Evolutionary conservation across 140 eudicot species (phyloP).

Genomic region (Flaveria floridana): DNA sequence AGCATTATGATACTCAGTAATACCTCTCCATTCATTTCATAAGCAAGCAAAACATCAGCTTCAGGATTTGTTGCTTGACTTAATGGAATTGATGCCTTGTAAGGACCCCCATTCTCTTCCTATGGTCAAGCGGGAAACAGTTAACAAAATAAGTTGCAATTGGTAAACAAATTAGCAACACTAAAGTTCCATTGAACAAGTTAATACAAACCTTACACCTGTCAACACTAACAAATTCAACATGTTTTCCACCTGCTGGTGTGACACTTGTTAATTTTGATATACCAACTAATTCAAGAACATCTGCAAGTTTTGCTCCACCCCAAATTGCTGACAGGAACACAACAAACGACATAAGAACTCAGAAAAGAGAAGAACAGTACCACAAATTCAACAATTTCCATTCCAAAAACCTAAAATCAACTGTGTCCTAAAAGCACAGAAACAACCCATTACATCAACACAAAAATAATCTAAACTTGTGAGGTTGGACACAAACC

Average conservation of each 20-base stretch:
- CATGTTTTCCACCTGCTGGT: slow-evolving; percentile 80
- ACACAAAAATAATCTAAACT: background rate
- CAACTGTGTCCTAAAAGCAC: background rate
- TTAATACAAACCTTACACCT: slow-evolving; percentile 68
- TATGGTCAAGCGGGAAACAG: slow-evolving; percentile 17
- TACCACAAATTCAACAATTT: background rate
- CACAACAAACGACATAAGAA: background rate
- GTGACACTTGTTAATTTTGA: slow-evolving; percentile 56
- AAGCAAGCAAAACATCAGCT: slow-evolving; percentile 94
- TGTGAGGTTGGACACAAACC: slow-evolving; percentile 45
- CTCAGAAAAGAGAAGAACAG: background rate
- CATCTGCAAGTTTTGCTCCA: slow-evolving; percentile 96
- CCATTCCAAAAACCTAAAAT: background rate
- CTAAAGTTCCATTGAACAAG: slow-evolving; percentile 17
- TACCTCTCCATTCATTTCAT: slow-evolving; percentile 99
- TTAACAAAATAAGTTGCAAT: slow-evolving; percentile 9
- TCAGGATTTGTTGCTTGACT: slow-evolving; percentile 85
- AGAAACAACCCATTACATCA: background rate
- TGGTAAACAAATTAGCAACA: background rate
- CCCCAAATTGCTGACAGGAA: slow-evolving; percentile 81
- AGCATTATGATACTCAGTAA: background rate
- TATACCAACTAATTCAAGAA: slow-evolving; percentile 80
- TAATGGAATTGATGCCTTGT: slow-evolving; percentile 89
- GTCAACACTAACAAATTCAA: slow-evolving; percentile 92
- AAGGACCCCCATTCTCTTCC: slow-evolving; percentile 99